These are phyloP conservation scores for Nothophaeocryptopus gaeumannii DNA, from an alignment of 2,329 filamentous ascomycete species.

Conservation along the genomic window DNA sequence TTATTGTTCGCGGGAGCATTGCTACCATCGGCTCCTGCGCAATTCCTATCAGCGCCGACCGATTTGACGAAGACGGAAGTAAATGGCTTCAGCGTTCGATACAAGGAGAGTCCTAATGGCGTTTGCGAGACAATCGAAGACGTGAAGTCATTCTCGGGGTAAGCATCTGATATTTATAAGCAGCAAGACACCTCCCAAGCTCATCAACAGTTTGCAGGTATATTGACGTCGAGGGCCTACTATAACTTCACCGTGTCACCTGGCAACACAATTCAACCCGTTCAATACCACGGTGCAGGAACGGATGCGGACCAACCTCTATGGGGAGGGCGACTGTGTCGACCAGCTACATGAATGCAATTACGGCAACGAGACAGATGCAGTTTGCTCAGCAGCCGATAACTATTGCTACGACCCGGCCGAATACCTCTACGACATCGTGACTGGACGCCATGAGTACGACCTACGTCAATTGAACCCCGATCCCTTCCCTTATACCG, in stretches of 20 bases:
- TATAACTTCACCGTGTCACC: constrained; percentile 57
- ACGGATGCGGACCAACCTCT: constrained; percentile 58
- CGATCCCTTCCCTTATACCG: constrained; percentile 56
- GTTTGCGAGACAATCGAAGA: constrained; percentile 57
- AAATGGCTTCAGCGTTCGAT: constrained; percentile 53
- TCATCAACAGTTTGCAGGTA: constrained; percentile 4
- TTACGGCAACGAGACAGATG: constrained; percentile 46
- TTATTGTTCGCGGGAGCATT: not conserved
- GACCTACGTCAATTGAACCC: constrained; percentile 56
- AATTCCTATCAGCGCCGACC: constrained; percentile 46
- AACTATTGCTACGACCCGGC: constrained; percentile 55
- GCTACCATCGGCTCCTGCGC: constrained; percentile 19
- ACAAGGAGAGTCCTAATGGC: constrained; percentile 55
- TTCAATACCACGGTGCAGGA: constrained; percentile 50
- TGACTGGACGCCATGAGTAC: constrained; percentile 56
- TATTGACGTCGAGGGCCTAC: constrained; percentile 53
- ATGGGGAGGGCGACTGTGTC: constrained; percentile 59
- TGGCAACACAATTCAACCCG: constrained; percentile 54
- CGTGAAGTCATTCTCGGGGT: constrained; percentile 57
- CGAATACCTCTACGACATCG: constrained; percentile 51
- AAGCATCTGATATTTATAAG: constrained; percentile 45
- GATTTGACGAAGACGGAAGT: constrained; percentile 45
- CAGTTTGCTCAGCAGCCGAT: constrained; percentile 54
- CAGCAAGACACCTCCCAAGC: constrained; percentile 51
- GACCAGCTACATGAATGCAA: constrained; percentile 57